A percentile compares a stretch with the other conserved stretches of the same genome.
Evolutionary conservation across 345 rosid genomes (phyloP).

Genomic region (Lumnitzera racemosa): DNA sequence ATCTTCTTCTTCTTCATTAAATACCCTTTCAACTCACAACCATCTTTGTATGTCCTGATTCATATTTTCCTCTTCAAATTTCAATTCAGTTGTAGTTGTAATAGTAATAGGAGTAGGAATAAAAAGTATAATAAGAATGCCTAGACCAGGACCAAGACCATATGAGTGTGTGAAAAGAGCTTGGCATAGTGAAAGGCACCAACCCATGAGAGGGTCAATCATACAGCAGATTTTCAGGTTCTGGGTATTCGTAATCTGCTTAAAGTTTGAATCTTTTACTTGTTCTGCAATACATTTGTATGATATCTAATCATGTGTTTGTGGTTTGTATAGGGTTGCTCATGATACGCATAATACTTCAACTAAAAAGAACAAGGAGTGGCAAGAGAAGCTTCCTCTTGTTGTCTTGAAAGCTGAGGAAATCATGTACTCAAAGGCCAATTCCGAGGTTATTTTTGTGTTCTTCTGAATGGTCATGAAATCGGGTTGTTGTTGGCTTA

Average conservation of each 20-base stretch:
- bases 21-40: conserved; percentile 3
- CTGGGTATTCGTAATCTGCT: conserved; percentile 16
- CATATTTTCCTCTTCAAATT: conserved; percentile 1
- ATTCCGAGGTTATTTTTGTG: conserved; percentile 65
- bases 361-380: conserved; percentile 82
- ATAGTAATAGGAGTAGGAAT: not conserved
- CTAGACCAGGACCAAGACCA: conserved; percentile 92
- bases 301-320: conserved; percentile 12
- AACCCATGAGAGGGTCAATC: conserved; percentile 78
- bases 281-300: conserved; percentile 10
- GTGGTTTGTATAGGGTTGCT: conserved; percentile 53
- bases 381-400: conserved; percentile 81
- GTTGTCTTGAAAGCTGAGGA: conserved; percentile 89
- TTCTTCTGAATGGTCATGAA: conserved; percentile 3
- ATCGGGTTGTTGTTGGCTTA: conserved; percentile 9
- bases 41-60: not conserved
- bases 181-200: conserved; percentile 98
- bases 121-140: conserved; percentile 39
- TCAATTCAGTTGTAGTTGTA: too few relatives aligned
- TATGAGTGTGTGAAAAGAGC: conserved; percentile 91
- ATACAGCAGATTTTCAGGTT: conserved; percentile 94
- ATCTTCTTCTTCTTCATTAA: not conserved
- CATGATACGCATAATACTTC: conserved; percentile 45
- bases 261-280: not conserved
- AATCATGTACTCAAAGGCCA: conserved; percentile 95